Conservation (phyloP, 208 protist genomes). For the Angomonas deanei region DNA sequence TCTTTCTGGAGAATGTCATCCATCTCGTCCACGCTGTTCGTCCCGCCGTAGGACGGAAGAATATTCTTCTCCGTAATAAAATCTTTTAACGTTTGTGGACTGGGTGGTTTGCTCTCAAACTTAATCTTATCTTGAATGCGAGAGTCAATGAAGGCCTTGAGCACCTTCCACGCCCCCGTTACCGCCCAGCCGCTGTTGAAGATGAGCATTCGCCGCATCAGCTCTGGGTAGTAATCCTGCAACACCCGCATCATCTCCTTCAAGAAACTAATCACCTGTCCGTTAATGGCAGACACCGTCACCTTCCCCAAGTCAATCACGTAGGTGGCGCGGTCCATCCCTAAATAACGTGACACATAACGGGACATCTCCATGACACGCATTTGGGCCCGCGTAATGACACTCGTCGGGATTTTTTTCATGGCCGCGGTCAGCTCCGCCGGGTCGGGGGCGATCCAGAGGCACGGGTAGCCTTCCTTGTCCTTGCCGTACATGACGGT, state of each 20-base stretch:
- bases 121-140: conserved; percentile 79
- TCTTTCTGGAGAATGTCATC: conserved; percentile 31
- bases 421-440: conserved; percentile 30
- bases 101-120: conserved; percentile 49
- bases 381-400: conserved; percentile 51
- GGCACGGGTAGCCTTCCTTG: conserved; percentile 47
- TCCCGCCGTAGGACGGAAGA: conserved; percentile 43
- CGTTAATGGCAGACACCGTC: conserved; percentile 57
- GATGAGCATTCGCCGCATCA: conserved; percentile 64
- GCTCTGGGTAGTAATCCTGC: conserved; percentile 81
- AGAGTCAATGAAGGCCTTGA: conserved; percentile 57
- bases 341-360: conserved; percentile 23
- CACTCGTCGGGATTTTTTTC: conserved; percentile 27
- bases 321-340: conserved; percentile 60
- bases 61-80: conserved; percentile 53
- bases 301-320: conserved; percentile 68
- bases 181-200: conserved; percentile 80
- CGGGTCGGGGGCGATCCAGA: conserved; percentile 66
- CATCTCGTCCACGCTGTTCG: conserved; percentile 20
- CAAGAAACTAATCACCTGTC: conserved; percentile 39
- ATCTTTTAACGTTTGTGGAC: conserved; percentile 22
- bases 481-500: conserved; percentile 55
- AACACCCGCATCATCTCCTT: conserved; percentile 40
- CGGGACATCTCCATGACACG: conserved; percentile 58
- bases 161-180: conserved; percentile 68